Conservation (phyloP, 257 asterid genomes). For the Solanum peruvianum region DNA sequence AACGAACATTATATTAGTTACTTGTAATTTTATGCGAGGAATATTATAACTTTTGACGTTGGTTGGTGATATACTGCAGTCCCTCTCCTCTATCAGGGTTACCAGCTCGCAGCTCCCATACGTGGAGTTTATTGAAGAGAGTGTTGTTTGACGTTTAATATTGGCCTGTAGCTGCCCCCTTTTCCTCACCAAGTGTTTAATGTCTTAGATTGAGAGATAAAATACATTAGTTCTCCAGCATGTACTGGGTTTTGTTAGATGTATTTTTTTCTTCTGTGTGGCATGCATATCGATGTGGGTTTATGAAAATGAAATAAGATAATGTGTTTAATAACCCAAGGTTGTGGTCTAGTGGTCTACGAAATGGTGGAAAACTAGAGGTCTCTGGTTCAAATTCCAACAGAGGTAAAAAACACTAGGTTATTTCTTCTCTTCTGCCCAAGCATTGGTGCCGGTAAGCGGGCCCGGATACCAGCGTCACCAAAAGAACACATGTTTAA, state of each 20-base stretch:
- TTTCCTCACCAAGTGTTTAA: not conserved
- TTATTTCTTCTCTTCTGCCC: not conserved
- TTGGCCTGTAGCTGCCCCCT: not conserved
- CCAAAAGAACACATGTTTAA: not conserved
- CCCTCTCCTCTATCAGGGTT: not conserved
- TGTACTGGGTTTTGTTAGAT: not conserved
- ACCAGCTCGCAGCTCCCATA: not conserved
- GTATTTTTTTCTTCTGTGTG: not conserved
- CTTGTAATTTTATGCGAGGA: not conserved
- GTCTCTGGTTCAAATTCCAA: not conserved
- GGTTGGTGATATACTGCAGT: not conserved
- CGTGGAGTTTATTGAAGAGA: not conserved
- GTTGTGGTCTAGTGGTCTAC: not conserved
- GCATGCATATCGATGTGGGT: not conserved
- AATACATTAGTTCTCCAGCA: not conserved
- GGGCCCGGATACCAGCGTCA: not conserved
- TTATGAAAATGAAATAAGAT: not conserved
- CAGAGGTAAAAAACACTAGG: not conserved
- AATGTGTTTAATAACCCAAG: not conserved
- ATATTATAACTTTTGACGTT: not conserved
- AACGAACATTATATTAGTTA: not conserved
- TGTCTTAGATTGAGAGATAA: not conserved
- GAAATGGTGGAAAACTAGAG: not conserved
- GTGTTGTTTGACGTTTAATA: not conserved
- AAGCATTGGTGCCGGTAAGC: not conserved